phyloP scores from a whole-genome alignment of 176 grass and related monocot species.

The Bonia amplexicaulis region DNA sequence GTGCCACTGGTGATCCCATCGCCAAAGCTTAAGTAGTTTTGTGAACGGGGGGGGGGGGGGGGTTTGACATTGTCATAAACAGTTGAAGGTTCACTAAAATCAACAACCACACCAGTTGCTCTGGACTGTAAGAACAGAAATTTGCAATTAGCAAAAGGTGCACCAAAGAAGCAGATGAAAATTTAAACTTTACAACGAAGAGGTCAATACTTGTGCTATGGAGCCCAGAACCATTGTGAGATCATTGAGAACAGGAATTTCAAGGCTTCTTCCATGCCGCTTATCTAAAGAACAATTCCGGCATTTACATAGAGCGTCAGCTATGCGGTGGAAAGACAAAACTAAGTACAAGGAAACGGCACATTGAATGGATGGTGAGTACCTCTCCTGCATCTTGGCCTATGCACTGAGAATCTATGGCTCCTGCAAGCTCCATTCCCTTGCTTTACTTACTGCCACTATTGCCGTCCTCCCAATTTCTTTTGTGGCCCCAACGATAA shows the following conservation, averaged over 20 bases:
- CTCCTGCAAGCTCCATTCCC: conserved; percentile 78
- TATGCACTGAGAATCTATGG: conserved; percentile 53
- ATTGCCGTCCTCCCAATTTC: conserved; percentile 67
- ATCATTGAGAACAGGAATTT: conserved; percentile 84
- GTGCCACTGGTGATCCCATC: too few relatives aligned
- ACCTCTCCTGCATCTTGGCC: conserved; percentile 76
- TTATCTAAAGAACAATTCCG: conserved; percentile 37
- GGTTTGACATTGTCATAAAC: conserved; percentile 93
- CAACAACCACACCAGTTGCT: conserved; percentile 71
- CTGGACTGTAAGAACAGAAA: conserved; percentile 42
- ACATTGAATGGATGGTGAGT: not conserved
- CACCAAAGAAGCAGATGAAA: not conserved
- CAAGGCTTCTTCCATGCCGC: conserved; percentile 80
- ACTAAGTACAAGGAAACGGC: not conserved
- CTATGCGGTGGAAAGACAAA: not conserved
- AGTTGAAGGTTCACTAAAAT: conserved; percentile 70
- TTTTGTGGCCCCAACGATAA: conserved; percentile 68
- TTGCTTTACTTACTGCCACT: conserved; percentile 59
- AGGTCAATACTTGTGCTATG: conserved; percentile 47
- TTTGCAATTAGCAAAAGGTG: not conserved
- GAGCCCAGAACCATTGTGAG: conserved; percentile 92
- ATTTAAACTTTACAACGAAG: not conserved
- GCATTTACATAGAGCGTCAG: not conserved
- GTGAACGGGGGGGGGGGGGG: too few relatives aligned
- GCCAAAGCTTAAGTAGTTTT: too few relatives aligned